These are phyloP conservation scores for Rutidosis leptorrhynchoides DNA, from an alignment of 129 eudicot species.

Conservation along the genomic window DNA sequence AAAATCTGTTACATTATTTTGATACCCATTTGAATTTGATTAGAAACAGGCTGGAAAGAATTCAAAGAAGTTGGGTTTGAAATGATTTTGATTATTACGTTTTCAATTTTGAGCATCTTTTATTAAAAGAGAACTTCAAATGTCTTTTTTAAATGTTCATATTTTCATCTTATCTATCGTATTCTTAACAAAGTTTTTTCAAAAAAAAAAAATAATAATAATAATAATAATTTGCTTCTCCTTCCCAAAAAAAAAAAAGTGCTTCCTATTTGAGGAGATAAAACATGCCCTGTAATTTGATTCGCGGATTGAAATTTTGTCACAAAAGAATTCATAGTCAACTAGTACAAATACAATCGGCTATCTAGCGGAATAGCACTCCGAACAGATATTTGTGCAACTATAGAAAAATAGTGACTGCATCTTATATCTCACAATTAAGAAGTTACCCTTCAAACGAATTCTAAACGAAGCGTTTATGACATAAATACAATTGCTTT, in stretches of 20 bases:
- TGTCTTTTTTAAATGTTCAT: no score
- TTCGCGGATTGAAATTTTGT: background rate
- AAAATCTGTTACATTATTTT: background rate
- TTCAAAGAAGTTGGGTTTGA: constrained; percentile 48
- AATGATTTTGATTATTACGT: constrained; percentile 75
- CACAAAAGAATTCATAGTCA: background rate
- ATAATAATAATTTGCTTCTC: no score
- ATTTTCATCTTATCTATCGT: no score
- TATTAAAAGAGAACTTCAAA: no score
- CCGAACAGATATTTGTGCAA: background rate
- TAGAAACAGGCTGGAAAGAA: constrained; percentile 31
- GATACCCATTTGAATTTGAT: constrained; percentile 8
- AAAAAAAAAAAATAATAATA: no score
- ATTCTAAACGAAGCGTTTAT: constrained; percentile 72
- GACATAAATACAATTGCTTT: constrained; percentile 87
- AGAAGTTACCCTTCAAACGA: constrained; percentile 89
- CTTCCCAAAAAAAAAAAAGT: no score
- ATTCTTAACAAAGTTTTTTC: no score
- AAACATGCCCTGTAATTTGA: background rate
- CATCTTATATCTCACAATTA: constrained; percentile 45
- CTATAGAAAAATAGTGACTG: background rate
- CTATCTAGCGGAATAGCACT: background rate
- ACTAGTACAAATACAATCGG: background rate
- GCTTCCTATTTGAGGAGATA: background rate
- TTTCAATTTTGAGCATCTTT: constrained; percentile 73